These are phyloP conservation scores for Linderniella brevidens DNA, from an alignment of 257 asterid genomes.

Conservation along the genomic window DNA sequence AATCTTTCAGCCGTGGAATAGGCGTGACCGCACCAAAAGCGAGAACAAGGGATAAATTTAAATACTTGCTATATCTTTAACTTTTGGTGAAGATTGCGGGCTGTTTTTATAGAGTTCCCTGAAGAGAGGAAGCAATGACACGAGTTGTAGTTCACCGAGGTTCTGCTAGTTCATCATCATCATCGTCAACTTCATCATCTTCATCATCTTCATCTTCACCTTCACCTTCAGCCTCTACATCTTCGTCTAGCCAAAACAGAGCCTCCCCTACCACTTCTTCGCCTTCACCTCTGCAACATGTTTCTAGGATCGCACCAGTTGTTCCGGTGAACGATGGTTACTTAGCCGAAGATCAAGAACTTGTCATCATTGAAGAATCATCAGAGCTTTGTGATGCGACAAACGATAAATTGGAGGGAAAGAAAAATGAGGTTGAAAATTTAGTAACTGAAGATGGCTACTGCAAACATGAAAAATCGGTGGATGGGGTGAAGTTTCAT, in stretches of 20 bases:
- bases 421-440: constrained; percentile 27
- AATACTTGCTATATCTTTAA: constrained; percentile 36
- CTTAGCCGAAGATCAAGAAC: constrained; percentile 33
- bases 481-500: constrained; percentile 24
- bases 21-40: constrained; percentile 81
- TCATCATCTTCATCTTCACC: constrained; percentile 4
- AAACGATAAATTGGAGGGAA: constrained; percentile 20
- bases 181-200: constrained; percentile 7
- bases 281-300: constrained; percentile 36
- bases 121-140: constrained; percentile 47
- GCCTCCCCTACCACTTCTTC: constrained; percentile 36
- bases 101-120: constrained; percentile 14
- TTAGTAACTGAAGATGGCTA: constrained; percentile 17
- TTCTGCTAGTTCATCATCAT: constrained; percentile 58
- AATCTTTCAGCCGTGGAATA: constrained; percentile 66
- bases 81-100: constrained; percentile 15
- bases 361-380: constrained; percentile 28
- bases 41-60: constrained; percentile 74
- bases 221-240: constrained; percentile 56
- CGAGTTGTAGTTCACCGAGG: constrained; percentile 88
- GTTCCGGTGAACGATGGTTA: constrained; percentile 42
- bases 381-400: constrained; percentile 21
- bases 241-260: constrained; percentile 56
- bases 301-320: constrained; percentile 23
- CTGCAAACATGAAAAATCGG: constrained; percentile 22